phyloP scores from a whole-genome alignment of 2,329 filamentous ascomycete genomes.

The Colletotrichum orbiculare region DNA sequence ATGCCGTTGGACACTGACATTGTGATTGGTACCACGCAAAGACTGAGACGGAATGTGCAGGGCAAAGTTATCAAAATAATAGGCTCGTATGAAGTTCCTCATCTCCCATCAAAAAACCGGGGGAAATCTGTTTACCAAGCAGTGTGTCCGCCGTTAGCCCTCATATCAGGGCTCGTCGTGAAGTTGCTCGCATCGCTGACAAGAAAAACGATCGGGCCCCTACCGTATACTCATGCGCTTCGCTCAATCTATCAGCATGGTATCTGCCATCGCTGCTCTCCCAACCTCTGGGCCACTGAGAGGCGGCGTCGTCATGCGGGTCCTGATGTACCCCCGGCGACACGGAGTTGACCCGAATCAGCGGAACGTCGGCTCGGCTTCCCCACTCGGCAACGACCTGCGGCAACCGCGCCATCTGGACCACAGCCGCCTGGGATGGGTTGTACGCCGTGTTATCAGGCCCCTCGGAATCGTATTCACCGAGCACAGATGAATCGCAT shows the following conservation, averaged over 20 bases:
- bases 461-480: conserved; percentile 40
- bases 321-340: conserved; percentile 65
- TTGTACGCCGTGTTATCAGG: conserved; percentile 61
- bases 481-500: conserved; percentile 41
- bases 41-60: no score
- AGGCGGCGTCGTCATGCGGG: conserved; percentile 46
- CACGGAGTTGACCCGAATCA: conserved; percentile 64
- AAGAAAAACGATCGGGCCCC: conserved; percentile 49
- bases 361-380: conserved; percentile 49
- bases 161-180: conserved; percentile 52
- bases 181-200: conserved; percentile 50
- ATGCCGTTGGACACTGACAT: no score
- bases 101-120: no score
- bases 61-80: no score
- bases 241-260: conserved; percentile 48
- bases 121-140: conserved; percentile 39
- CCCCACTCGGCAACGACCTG: conserved; percentile 61
- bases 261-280: conserved; percentile 44
- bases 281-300: conserved; percentile 45
- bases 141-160: conserved; percentile 53
- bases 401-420: conserved; percentile 61
- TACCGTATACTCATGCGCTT: conserved; percentile 46
- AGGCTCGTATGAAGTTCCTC: no score
- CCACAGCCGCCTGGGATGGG: conserved; percentile 64
- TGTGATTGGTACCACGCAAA: no score